A percentile compares a stretch with the other conserved stretches of the same genome.
These are phyloP conservation scores for Saururus chinensis DNA, from an alignment of 164 flowering plant species.

Conservation along the genomic window DNA sequence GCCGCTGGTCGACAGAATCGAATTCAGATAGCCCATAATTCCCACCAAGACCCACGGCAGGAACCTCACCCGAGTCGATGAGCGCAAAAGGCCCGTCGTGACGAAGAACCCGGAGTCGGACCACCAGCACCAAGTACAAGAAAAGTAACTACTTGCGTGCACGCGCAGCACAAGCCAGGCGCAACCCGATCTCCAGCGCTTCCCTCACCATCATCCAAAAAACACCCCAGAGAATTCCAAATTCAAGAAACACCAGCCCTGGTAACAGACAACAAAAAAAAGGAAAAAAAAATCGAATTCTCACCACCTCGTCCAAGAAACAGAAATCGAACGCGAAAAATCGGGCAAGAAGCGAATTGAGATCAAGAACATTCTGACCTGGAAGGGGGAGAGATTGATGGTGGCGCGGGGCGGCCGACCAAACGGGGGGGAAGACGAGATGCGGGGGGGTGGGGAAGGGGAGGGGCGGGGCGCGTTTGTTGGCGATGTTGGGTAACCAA, in stretches of 20 bases:
- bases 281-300: not conserved
- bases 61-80: no score
- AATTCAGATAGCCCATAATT: conserved; percentile 69
- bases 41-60: not conserved
- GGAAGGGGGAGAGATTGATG: not conserved
- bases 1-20: conserved; percentile 59
- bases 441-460: not conserved
- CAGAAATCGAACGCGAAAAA: not conserved
- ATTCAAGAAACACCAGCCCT: no score
- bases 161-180: no score
- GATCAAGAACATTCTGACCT: not conserved
- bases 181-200: no score
- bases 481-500: not conserved
- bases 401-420: no score
- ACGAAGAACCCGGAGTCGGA: no score
- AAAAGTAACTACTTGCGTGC: no score
- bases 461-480: not conserved
- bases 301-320: not conserved
- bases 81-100: no score
- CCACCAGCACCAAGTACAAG: no score
- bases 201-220: no score
- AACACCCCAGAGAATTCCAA: no score
- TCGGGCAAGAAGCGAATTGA: not conserved
- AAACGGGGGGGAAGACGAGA: not conserved
- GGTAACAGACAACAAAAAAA: no score